Evolutionary conservation across 805 yeast genomes (phyloP).

Genomic region (Brettanomyces bruxellensis): DNA sequence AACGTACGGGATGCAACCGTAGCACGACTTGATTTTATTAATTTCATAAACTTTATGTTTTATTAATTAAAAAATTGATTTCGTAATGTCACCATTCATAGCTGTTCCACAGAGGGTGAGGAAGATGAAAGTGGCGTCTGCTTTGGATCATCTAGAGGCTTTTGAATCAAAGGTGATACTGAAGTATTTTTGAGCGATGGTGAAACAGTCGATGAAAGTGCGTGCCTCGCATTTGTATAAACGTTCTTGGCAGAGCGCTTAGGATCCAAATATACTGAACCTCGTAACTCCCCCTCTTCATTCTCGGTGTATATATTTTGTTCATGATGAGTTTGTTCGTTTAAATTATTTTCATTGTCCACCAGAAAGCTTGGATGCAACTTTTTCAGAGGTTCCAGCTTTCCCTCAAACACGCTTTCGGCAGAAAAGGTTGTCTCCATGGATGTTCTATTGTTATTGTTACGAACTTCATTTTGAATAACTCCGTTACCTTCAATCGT

Average conservation of each 20-base stretch:
- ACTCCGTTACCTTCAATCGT: background rate
- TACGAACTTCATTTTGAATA: too few species aligned
- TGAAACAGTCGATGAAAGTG: slow-evolving; percentile 2
- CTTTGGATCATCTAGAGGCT: background rate
- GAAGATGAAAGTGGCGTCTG: background rate
- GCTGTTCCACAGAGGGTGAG: background rate
- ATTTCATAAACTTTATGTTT: too few species aligned
- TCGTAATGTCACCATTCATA: too few species aligned
- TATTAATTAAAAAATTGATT: too few species aligned
- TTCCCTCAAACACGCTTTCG: slow-evolving; percentile 4
- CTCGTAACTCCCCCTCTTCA: background rate
- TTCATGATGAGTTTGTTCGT: background rate
- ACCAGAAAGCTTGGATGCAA: background rate
- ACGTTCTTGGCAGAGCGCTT: slow-evolving; percentile 13
- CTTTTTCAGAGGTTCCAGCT: background rate
- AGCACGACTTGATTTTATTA: too few species aligned
- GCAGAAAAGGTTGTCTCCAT: background rate
- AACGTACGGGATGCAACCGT: too few species aligned
- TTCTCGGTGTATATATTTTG: background rate
- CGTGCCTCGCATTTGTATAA: slow-evolving; percentile 11
- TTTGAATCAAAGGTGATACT: background rate
- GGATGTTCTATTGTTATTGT: too few species aligned
- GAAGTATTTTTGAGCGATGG: background rate
- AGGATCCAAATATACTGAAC: slow-evolving; percentile 5
- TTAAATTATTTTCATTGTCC: background rate